Base-by-base conservation (phyloP, 2,329 filamentous ascomycete genomes). In the Stemphylium beticola region DNA sequence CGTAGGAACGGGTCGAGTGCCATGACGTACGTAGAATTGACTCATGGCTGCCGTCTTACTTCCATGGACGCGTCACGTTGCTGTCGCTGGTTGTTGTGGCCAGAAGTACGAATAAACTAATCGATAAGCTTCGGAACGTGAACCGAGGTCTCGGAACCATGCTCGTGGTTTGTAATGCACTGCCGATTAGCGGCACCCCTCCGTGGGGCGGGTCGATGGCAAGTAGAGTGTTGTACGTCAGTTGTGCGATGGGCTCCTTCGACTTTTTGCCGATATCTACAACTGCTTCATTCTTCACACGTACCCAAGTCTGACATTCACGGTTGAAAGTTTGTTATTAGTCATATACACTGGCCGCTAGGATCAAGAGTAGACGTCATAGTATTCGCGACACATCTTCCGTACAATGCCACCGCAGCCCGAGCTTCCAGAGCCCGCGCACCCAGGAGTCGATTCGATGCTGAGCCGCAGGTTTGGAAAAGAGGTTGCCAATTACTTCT, bases 401-500 rank as follows among this genome's bases (percentile, higher is more conserved):
- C 18, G 22, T 49, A 64, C 50, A 55, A 76, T 75, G 69, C 66
- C 70, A 55, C 61, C 53, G 53, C 67, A 70, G 48, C 81, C 81
- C 41, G 76, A 78, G 49, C 79, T 87, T 48, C 85, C 85, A 24
- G 78, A 81, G 61, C 85, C 85, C 46, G 82, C 83, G 33, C 83
- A 87, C 73, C 75, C 81, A 53, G 78, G 82, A 59, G 76, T 83
- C 64, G 85, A 87, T 71, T 86, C 85, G 33, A 91, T 92, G 86
- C 81, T 95, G 67, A 85, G 87, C 65, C 82, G 85, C 55, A 91
- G 88, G 71, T 93, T 92, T 76, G 91, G 91, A 75, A 87, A 85
- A 63, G 91, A 93, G 76, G 81, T 91, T 58, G 84, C 88, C 71
- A 95, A 93, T 77, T 95, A 95, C 83, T 95, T 93, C 77, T 86